Percentiles rank a stretch among this genome's conserved stretches.
Conservation (phyloP, 1,139 yeast genomes). For the Pichiaceae sp. region DNA sequence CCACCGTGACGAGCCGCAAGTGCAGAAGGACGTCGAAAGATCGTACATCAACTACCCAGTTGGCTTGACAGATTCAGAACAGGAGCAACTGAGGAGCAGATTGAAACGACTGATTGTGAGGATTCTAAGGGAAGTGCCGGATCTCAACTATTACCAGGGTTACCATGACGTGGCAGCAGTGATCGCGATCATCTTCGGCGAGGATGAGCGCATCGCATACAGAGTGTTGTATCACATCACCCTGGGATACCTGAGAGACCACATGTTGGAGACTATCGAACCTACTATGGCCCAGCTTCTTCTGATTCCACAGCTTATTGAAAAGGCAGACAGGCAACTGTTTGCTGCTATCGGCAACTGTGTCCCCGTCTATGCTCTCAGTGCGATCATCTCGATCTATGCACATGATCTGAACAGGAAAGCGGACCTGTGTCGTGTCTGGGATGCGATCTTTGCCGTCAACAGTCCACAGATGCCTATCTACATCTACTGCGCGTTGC, state of each 20-base stretch:
- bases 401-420: constrained; percentile 60
- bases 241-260: constrained; percentile 66
- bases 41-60: constrained; percentile 42
- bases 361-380: constrained; percentile 57
- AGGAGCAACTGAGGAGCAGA: constrained; percentile 26
- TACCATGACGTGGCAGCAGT: constrained; percentile 80
- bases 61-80: constrained; percentile 14
- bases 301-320: constrained; percentile 56
- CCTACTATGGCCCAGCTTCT: constrained; percentile 58
- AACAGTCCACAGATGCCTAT: constrained; percentile 32
- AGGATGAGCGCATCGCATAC: constrained; percentile 36
- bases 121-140: constrained; percentile 53
- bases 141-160: constrained; percentile 79
- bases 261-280: constrained; percentile 64
- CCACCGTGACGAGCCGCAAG: constrained; percentile 75
- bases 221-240: constrained; percentile 50
- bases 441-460: constrained; percentile 55
- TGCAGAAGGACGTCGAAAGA: constrained; percentile 65
- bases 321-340: constrained; percentile 40
- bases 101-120: constrained; percentile 42
- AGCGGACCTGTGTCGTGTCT: constrained; percentile 43
- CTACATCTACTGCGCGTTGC: constrained; percentile 50
- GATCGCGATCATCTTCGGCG: constrained; percentile 44
- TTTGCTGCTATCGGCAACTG: constrained; percentile 35
- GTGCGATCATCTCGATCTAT: constrained; percentile 70